Base-by-base conservation (phyloP, 148 eudicot species). In the Oxyria digyna region DNA sequence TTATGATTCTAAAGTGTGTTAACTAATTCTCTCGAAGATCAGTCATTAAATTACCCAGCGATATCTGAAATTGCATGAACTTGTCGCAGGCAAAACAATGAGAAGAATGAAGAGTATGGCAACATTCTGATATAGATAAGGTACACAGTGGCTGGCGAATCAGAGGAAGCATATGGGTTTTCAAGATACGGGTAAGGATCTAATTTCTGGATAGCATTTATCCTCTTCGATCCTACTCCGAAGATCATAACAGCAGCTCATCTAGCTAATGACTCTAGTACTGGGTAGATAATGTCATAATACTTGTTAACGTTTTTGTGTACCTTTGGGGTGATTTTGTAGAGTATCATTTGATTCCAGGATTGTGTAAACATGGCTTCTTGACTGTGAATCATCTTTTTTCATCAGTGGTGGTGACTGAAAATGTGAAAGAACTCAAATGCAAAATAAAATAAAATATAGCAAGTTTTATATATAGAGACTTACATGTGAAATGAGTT, bases 61-160 rank as follows among this genome's bases (percentile, higher is more conserved):
- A 54, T 11, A 27, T 14, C 64, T 57, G 64, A 57, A 5, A 57
- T 57, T 57, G 6, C 17, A 31, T 59, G 38, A 29, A 59, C 20
- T 59, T 31, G 62, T 59, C 33, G 0, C 65, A 59, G 65, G 65
- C 65, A 27, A 59, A 59, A 20, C 38, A 27, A 20, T 59, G 65
- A 59, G 65, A 29, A 29, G 65, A 27, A 29, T 59, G 65, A 38
- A 59, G 65, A 15, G 35, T 59, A 0, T 59, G 38, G 18, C 38
- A 59, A 15, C 38, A 11, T 59, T n/a, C 18, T 29, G 35, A 57
- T 14, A 14, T 17, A 4, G 64, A 57, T 57, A 29, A 57, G 64
- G 64, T 57, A 27, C 37, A 57, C 35, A 27, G 35, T 57, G 18
- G 65, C 38, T 59, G 21, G n/a, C 38, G 10, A 59, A 57, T 14